These are phyloP conservation scores for Aquilaria malaccensis DNA, from an alignment of 345 rosid genomes.

Conservation along the genomic window DNA sequence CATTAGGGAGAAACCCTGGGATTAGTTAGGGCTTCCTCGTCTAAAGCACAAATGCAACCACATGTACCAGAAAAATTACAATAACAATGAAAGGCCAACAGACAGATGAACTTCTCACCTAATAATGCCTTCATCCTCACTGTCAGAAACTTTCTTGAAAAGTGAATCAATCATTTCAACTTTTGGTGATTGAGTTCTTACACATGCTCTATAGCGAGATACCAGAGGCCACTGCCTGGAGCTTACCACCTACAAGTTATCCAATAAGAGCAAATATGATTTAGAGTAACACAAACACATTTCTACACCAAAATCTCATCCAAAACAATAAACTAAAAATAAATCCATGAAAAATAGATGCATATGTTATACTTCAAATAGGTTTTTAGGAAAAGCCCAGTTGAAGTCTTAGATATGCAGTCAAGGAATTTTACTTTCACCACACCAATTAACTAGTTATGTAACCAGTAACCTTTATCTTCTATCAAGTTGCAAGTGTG, in stretches of 20 bases:
- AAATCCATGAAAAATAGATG: too few relatives aligned
- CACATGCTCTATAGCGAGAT: conserved; percentile 80
- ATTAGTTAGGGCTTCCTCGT: too few relatives aligned
- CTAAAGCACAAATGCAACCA: background rate
- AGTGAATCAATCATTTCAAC: conserved; percentile 86
- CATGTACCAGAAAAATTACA: background rate
- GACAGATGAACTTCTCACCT: conserved; percentile 25
- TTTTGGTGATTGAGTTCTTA: conserved; percentile 80
- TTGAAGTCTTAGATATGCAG: too few relatives aligned
- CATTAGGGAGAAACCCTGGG: background rate
- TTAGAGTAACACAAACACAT: too few relatives aligned
- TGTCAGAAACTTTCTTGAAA: conserved; percentile 47
- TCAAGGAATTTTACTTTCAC: too few relatives aligned
- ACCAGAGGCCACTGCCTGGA: conserved; percentile 88
- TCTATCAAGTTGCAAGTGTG: too few relatives aligned
- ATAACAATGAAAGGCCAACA: background rate
- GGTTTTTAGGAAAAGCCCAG: too few relatives aligned
- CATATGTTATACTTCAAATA: too few relatives aligned
- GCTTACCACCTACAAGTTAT: conserved; percentile 47
- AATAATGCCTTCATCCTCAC: conserved; percentile 64
- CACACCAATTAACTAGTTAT: too few relatives aligned
- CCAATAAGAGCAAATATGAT: background rate
- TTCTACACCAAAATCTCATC: too few relatives aligned
- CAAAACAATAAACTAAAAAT: too few relatives aligned
- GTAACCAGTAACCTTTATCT: too few relatives aligned